These are phyloP conservation scores for Schizosaccharomyces cryophilus DNA, from an alignment of 805 yeast genomes.

Conservation along the genomic window DNA sequence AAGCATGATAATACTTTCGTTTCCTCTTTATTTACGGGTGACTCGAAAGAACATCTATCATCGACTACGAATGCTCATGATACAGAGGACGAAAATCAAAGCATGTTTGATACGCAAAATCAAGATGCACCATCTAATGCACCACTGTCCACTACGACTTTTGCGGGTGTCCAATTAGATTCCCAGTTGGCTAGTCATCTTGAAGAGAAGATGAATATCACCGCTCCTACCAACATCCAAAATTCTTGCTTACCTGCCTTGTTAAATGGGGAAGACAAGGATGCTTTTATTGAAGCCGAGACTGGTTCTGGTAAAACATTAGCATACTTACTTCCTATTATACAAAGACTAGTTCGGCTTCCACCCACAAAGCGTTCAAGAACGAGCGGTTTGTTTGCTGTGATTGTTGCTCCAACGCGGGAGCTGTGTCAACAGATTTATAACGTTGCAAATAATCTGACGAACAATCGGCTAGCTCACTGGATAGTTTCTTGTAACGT, in stretches of 20 bases:
- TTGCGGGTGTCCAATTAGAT: conserved; percentile 46
- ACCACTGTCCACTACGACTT: conserved; percentile 42
- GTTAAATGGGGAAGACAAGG: conserved; percentile 15
- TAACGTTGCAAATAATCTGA: conserved; percentile 25
- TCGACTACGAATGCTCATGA: background rate
- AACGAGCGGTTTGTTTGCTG: conserved; percentile 64
- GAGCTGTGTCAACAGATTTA: conserved; percentile 83
- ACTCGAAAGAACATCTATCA: background rate
- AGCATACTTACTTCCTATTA: conserved; percentile 63
- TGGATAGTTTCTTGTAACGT: conserved; percentile 86
- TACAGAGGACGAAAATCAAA: background rate
- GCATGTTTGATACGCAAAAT: background rate
- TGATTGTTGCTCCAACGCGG: conserved; percentile 79
- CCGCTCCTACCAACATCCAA: conserved; percentile 65
- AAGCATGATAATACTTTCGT: background rate
- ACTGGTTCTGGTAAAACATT: conserved; percentile 96
- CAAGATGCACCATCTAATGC: conserved; percentile 49
- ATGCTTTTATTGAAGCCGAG: conserved; percentile 80
- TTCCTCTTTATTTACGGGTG: background rate
- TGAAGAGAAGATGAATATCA: conserved; percentile 24
- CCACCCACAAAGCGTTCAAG: conserved; percentile 22
- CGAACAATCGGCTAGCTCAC: conserved; percentile 24
- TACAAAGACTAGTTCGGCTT: conserved; percentile 43
- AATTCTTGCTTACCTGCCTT: conserved; percentile 13
- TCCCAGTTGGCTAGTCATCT: conserved; percentile 29